Base-by-base conservation (phyloP, 1,284 basidiomycete genomes). In the Phenoliferia sp. region DNA sequence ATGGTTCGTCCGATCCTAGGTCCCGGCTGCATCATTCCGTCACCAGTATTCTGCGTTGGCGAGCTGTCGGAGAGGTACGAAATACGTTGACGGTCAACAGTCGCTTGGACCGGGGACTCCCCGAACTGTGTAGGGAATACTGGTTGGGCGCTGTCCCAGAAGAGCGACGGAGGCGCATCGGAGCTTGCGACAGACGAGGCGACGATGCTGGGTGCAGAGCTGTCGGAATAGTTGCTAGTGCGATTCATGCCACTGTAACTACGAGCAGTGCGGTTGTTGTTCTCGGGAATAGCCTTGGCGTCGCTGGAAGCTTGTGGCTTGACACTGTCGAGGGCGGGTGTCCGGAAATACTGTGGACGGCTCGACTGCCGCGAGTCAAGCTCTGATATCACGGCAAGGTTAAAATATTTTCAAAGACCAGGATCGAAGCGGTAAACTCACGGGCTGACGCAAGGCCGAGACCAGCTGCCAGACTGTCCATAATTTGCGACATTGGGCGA, bases 391-490 rank as follows among this genome's bases (percentile, higher is more conserved):
- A n/a, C 9, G 16, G 33, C 9, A 52, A 26, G 31, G 33, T 2
- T 17, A 22, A 32, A 16, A 29, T 31, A n/a, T 28, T 10, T 19
- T 9, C 2, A 32, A n/a, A 32, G 28, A 2, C 16, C 6, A 3
- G 7, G 39, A n/a, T n/a, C n/a, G 19, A 57, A 34, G 22, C 29
- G 35, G 5, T 26, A 16, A 12, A 69, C 70, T 48, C n/a, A 68
- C 64, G 64, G 36, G 63, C 31, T 4, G 58, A 28, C 2, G 59
- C 28, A 17, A 70, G 28, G 0, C 69, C 69, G 15, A 73, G 61
- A 7, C 71, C 71, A 3, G 61, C 58, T 0, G 71, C 71, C n/a
- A 73, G 63, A 4, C 56, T 68, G 17, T 69, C 63, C 69, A 73
- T 70, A 63, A 73, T 68, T 48, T 67, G 55, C n/a, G 63, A 36